Evolutionary conservation across 2,329 filamentous ascomycete genomes (phyloP), one percentile per base, ranked within the genome.

Genomic region (Pseudocercospora musae): DNA sequence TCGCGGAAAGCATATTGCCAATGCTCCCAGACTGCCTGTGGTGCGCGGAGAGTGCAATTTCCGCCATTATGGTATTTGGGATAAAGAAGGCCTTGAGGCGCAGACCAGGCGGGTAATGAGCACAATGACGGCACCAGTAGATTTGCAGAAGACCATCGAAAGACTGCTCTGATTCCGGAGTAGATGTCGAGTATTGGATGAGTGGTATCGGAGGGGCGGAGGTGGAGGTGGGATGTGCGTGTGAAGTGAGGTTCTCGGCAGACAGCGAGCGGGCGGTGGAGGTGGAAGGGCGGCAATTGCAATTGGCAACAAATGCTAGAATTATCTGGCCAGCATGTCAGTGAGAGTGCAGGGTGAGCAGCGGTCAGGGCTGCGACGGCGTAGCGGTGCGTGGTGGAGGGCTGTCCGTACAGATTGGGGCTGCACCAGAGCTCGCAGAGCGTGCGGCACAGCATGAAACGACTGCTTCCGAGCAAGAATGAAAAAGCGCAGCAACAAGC

Each of bases 1-100:
- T 58, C 70, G 62, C 73, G 9, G 76, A 77, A 59, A 77, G 77
- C 65, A 78, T 73, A 62, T 76, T 78, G 57, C 76, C 77, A 40
- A 73, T 71, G 15, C 77, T 73, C 2, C 59, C 53, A 27, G 67
- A 58, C 44, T 59, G 62, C 37, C 31, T 58, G 52, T 66, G 74
- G 52, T 73, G 74, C 53, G 64, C 57, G 29, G 69, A 53, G 20
- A 67, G 23, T 27, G 66, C 69, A 42, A 72, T 67, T 57, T 71
- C 67, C 48, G 72, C 66, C 72, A 74, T 73, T 54, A 31, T 68
- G 42, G 4, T 27, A 53, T 48, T 56, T 20, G 27, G 49, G 42
- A 55, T 25, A 49, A 42, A 59, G 57, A 37, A 48, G 42, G 56
- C 56, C 50, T 56, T 59, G 60, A 48, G 31, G 29, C n/a, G 20